Percentiles rank a stretch among this genome's conserved stretches.
Evolutionary conservation across 2,329 filamentous ascomycete species (phyloP).

Genomic region (Botrytis pseudocinerea): DNA sequence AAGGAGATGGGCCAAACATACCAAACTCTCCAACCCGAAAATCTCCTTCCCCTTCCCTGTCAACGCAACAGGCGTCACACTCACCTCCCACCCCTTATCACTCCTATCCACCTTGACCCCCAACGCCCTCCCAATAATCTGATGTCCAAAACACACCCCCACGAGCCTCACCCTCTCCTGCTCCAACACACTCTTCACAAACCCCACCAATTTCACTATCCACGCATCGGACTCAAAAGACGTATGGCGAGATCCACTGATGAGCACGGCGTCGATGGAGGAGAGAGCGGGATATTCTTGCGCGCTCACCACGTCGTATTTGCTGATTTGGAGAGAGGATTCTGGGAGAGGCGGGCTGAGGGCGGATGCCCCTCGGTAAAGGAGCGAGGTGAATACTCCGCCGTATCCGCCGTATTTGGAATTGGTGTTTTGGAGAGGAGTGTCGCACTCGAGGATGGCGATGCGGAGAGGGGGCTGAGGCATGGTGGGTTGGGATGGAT

Average conservation of each 20-base stretch:
- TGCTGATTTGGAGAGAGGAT: slow-evolving; percentile 45
- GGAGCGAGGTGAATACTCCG: slow-evolving; percentile 64
- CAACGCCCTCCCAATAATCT: slow-evolving; percentile 75
- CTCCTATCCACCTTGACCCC: slow-evolving; percentile 67
- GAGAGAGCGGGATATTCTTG: slow-evolving; percentile 71
- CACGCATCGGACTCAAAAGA: slow-evolving; percentile 73
- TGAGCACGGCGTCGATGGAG: slow-evolving; percentile 76
- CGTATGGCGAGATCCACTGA: slow-evolving; percentile 75
- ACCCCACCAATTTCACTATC: slow-evolving; percentile 74
- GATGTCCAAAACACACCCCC: slow-evolving; percentile 85
- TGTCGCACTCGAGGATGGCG: slow-evolving; percentile 87
- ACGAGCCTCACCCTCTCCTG: slow-evolving; percentile 68
- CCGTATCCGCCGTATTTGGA: slow-evolving; percentile 71
- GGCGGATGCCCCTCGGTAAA: slow-evolving; percentile 54
- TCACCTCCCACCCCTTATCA: slow-evolving; percentile 76
- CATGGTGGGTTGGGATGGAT: slow-evolving; percentile 29
- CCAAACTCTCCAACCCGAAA: slow-evolving; percentile 65
- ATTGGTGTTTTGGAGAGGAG: slow-evolving; percentile 63
- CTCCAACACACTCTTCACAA: slow-evolving; percentile 57
- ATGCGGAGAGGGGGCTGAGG: slow-evolving; percentile 46
- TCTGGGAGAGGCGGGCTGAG: slow-evolving; percentile 47
- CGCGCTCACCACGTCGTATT: slow-evolving; percentile 69
- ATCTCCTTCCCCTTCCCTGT: slow-evolving; percentile 69
- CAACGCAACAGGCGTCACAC: slow-evolving; percentile 68
- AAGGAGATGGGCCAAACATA: slow-evolving; percentile 36